phyloP scores from a whole-genome alignment of 768 basidiomycete genomes.

The Lentinus tigrinus region DNA sequence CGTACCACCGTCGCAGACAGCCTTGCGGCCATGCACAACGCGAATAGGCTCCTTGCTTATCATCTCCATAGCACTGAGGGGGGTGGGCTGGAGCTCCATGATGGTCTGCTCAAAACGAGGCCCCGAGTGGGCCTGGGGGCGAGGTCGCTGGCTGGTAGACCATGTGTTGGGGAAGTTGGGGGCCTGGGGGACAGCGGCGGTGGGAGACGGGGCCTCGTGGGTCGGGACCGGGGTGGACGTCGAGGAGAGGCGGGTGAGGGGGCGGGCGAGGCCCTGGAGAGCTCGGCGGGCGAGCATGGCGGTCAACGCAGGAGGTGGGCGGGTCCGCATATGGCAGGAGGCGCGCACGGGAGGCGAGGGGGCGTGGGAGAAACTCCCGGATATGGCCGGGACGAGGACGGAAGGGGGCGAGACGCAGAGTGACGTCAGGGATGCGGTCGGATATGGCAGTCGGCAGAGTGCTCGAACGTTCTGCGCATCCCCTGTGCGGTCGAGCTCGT shows the following conservation, averaged over 20 bases:
- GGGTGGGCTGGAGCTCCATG: constrained; percentile 85
- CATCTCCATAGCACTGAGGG: constrained; percentile 89
- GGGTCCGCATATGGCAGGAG: constrained; percentile 11
- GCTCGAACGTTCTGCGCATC: constrained; percentile 16
- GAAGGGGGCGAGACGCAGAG: too few relatives aligned
- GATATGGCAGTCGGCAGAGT: constrained; percentile 4
- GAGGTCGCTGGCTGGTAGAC: constrained; percentile 79
- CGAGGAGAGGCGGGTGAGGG: constrained; percentile 29
- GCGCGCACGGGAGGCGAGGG: not conserved
- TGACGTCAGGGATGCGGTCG: constrained; percentile 8
- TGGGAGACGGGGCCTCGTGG: constrained; percentile 22
- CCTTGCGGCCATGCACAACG: constrained; percentile 78
- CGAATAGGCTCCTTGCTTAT: constrained; percentile 84
- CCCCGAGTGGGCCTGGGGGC: constrained; percentile 55
- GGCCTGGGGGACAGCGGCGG: constrained; percentile 58
- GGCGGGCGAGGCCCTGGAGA: constrained; percentile 25
- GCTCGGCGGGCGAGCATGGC: constrained; percentile 29
- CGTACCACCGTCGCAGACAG: constrained; percentile 94
- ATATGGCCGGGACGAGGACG: constrained; percentile 1
- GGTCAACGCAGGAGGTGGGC: constrained; percentile 10
- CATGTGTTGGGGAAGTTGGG: constrained; percentile 83
- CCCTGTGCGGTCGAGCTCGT: constrained; percentile 6
- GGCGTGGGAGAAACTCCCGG: constrained; percentile 18
- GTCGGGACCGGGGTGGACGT: constrained; percentile 23
- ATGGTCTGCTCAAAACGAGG: constrained; percentile 92